phyloP scores from a whole-genome alignment of 2,329 filamentous ascomycete species.

The Mycogone perniciosa region DNA sequence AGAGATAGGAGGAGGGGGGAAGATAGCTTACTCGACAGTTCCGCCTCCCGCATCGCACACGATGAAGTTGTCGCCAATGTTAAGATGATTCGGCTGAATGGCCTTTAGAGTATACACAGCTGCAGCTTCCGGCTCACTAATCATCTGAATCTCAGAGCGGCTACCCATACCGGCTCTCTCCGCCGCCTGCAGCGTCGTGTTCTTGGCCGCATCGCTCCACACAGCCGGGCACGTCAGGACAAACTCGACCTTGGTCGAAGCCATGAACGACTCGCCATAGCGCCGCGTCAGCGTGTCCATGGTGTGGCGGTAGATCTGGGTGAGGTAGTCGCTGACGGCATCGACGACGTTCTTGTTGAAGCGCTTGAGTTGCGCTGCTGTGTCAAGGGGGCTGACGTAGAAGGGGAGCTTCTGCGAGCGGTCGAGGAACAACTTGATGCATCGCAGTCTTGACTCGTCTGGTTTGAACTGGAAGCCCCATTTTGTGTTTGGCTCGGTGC shows the following conservation, averaged over 20 bases:
- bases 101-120: conserved; percentile 75
- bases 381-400: conserved; percentile 72
- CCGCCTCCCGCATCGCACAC: conserved; percentile 59
- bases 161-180: conserved; percentile 73
- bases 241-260: conserved; percentile 67
- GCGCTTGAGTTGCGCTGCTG: conserved; percentile 66
- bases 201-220: conserved; percentile 82
- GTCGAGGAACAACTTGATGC: conserved; percentile 80
- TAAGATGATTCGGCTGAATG: conserved; percentile 68
- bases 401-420: conserved; percentile 73
- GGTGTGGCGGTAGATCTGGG: conserved; percentile 68
- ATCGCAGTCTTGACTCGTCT: conserved; percentile 67
- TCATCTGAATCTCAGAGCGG: conserved; percentile 65
- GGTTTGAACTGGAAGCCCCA: conserved; percentile 83
- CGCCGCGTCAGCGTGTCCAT: conserved; percentile 69
- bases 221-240: conserved; percentile 78
- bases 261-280: conserved; percentile 75
- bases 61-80: conserved; percentile 59
- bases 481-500: conserved; percentile 49
- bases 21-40: conserved; percentile 51
- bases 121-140: conserved; percentile 73
- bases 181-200: conserved; percentile 70
- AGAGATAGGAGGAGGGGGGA: background rate
- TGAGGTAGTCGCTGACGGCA: conserved; percentile 73
- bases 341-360: conserved; percentile 73